Evolutionary conservation across 441 rosid genomes (phyloP).

Genomic region (Rhodomyrtus psidioides): DNA sequence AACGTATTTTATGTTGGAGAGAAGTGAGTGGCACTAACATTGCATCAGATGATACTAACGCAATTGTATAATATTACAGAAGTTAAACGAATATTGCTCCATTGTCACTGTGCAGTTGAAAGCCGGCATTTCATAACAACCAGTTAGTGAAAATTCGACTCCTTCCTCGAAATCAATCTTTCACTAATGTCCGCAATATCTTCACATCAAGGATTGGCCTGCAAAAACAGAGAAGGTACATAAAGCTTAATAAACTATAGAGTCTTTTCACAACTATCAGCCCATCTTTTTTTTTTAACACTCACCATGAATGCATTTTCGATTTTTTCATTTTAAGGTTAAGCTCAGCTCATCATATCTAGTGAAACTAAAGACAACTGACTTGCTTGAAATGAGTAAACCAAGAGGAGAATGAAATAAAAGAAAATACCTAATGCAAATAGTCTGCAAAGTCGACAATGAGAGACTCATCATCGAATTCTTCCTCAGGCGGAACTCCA

Average conservation of each 20-base stretch:
- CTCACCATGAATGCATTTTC: too few species aligned
- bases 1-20: background rate
- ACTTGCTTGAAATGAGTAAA: too few species aligned
- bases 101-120: background rate
- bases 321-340: too few species aligned
- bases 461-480: too few species aligned
- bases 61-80: background rate
- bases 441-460: too few species aligned
- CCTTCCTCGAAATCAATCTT: conserved; percentile 31
- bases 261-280: background rate
- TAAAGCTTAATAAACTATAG: background rate
- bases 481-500: too few species aligned
- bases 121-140: background rate
- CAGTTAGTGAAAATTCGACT: background rate
- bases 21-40: background rate
- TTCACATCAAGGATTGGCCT: conserved; percentile 94
- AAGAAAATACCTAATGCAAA: too few species aligned
- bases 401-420: too few species aligned
- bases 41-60: too few species aligned
- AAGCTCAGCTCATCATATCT: too few species aligned
- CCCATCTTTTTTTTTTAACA: background rate
- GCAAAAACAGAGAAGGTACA: background rate
- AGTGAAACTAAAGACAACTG: too few species aligned
- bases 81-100: background rate
- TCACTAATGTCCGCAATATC: conserved; percentile 72